Conservation (phyloP, 768 basidiomycete species). For the Mycena sanguinolenta region DNA sequence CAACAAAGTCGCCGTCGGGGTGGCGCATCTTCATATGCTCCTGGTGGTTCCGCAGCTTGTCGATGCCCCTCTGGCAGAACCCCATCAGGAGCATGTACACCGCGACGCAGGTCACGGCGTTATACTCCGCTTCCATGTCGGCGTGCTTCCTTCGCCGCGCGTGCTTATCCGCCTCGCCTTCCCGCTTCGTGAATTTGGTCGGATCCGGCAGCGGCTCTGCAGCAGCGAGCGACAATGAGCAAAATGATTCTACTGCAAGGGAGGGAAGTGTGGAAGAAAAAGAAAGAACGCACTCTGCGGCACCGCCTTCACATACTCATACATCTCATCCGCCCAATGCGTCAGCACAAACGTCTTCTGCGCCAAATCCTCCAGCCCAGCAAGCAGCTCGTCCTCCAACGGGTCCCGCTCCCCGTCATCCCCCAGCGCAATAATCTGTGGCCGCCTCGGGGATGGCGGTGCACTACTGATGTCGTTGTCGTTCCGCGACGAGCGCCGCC, state of each 20-base stretch:
- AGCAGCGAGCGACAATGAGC: not conserved
- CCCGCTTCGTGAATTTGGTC: constrained; percentile 75
- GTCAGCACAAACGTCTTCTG: constrained; percentile 96
- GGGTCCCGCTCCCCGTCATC: constrained; percentile 69
- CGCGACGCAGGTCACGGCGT: constrained; percentile 88
- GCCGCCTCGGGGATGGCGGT: constrained; percentile 71
- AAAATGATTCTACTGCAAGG: not conserved
- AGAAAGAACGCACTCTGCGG: constrained; percentile 76
- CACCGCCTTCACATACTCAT: constrained; percentile 86
- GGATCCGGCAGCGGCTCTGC: constrained; percentile 88
- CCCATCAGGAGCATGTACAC: constrained; percentile 93
- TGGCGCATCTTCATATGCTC: constrained; percentile 86
- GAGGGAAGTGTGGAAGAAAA: not conserved
- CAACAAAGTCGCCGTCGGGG: constrained; percentile 80
- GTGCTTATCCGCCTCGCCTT: constrained; percentile 79
- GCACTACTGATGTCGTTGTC: too few relatives aligned
- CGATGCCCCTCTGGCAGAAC: constrained; percentile 94
- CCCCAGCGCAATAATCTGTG: constrained; percentile 63
- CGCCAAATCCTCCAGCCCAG: constrained; percentile 86
- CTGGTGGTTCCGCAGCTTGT: constrained; percentile 82
- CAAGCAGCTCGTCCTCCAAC: constrained; percentile 88
- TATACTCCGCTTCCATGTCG: constrained; percentile 84
- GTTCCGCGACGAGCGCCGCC: constrained; percentile 42
- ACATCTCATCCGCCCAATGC: constrained; percentile 96
- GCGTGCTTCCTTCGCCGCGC: constrained; percentile 78